phyloP scores from a whole-genome alignment of 2,329 filamentous ascomycete species.

The Colletotrichum nymphaeae region DNA sequence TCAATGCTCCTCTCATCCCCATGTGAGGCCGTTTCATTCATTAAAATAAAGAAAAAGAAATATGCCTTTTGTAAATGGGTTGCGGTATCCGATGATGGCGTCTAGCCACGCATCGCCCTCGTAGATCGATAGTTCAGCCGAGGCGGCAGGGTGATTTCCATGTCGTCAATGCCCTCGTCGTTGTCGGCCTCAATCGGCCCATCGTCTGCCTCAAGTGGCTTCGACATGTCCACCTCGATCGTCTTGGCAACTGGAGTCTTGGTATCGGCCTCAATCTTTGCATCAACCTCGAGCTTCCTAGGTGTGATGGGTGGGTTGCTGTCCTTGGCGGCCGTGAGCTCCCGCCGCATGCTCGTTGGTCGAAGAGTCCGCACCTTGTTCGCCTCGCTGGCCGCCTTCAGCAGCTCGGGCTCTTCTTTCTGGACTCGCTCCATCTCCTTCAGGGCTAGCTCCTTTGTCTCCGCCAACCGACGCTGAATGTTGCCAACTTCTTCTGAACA shows the following conservation, averaged over 20 bases:
- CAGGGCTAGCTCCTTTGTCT: slow-evolving; percentile 71
- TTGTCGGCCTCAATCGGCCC: slow-evolving; percentile 41
- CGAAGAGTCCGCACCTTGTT: slow-evolving; percentile 61
- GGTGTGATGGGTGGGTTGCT: slow-evolving; percentile 28
- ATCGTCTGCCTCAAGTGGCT: slow-evolving; percentile 31
- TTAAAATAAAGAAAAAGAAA: slow-evolving; percentile 7
- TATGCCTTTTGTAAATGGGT: neutral
- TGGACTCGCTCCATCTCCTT: slow-evolving; percentile 68
- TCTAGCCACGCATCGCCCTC: slow-evolving; percentile 46
- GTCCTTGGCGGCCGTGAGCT: slow-evolving; percentile 45
- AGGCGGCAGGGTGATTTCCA: slow-evolving; percentile 46
- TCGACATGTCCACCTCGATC: slow-evolving; percentile 25
- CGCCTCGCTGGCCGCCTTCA: slow-evolving; percentile 51
- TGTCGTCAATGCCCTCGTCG: slow-evolving; percentile 56
- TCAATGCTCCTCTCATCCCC: neutral
- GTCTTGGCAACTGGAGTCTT: slow-evolving; percentile 15
- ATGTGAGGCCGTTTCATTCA: slow-evolving; percentile 31
- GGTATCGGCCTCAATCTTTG: slow-evolving; percentile 37
- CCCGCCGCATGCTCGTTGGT: slow-evolving; percentile 64
- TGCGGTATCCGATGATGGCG: neutral
- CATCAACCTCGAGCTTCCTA: slow-evolving; percentile 47
- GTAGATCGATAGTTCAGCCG: slow-evolving; percentile 57
- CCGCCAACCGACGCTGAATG: slow-evolving; percentile 72
- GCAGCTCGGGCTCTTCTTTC: slow-evolving; percentile 61
- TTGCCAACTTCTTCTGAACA: slow-evolving; percentile 81